Base-by-base conservation (phyloP, 1,139 yeast genomes). In the Hemisphaericaspora subhashii region DNA sequence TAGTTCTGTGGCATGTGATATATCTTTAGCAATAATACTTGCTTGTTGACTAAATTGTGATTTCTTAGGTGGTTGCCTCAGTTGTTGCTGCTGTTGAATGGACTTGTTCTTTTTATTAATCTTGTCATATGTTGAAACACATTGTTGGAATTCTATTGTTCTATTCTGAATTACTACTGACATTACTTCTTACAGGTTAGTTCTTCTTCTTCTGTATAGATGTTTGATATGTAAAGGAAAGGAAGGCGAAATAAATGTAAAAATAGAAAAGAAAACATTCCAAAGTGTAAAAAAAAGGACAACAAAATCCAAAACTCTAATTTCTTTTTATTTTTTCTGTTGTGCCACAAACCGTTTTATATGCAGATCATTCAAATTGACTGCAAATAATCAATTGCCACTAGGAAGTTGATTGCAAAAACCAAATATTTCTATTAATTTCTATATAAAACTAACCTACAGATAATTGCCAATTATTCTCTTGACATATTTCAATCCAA, bases 21-120 rank as follows among this genome's bases (percentile, higher is more conserved):
- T 88, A 54, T 92, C 97, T 53, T 81, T 84, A 37, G 98, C 97
- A 32, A 92, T 87, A 20, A 72, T 66, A 26, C 92, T 77, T 2
- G 99, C 99, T 49, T 83, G 81, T 44, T 72, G 70, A 46, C 89
- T 83, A 61, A 92, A 92, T 57, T 84, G 88, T 35, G 86, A 76
- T 50, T 75, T 79, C 45, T 64, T 68, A 12, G 50, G 43, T 31
- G 50, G 44, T 17, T 29, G 14, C 11, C 20, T 17, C 27, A 37
- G 31, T 40, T 38, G 26, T 33, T 41, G 35, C 7, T 46, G 47
- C 38, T 39, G 38, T 34, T n/a, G n/a, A n/a, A 29, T n/a, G 4
- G 23, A 42, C 42, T 48, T 38, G 37, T 59, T 64, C 42, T 64
- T 62, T 51, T 77, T 76, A 52, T 74, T 76, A 43, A 78, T 68